Evolutionary conservation across 2,329 filamentous ascomycete species (phyloP).

Genomic region (Meredithiella fracta): DNA sequence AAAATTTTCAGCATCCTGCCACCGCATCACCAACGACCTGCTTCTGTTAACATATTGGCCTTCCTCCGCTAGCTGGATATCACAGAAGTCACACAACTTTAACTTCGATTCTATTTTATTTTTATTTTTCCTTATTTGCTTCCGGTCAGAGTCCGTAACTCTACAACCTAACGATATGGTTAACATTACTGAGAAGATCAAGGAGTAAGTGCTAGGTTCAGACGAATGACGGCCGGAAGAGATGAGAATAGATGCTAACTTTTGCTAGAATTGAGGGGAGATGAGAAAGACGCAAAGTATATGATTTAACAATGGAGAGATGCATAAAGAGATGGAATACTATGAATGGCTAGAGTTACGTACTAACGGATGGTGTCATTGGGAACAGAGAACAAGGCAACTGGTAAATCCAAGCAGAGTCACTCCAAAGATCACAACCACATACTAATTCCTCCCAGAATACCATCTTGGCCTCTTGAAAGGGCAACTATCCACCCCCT

Average conservation of each 20-base stretch:
- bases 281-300: conserved; percentile 97
- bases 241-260: conserved; percentile 15
- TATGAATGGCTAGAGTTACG: conserved; percentile 1
- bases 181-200: conserved; percentile 99
- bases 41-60: no score
- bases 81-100: no score
- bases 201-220: conserved; percentile 49
- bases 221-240: not conserved
- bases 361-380: conserved; percentile 2
- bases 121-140: not conserved
- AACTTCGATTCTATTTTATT: not conserved
- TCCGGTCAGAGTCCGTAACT: not conserved
- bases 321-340: not conserved
- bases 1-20: not conserved
- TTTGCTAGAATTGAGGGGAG: conserved; percentile 84
- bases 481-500: conserved; percentile 46
- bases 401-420: conserved; percentile 49
- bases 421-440: not conserved
- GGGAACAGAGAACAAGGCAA: conserved; percentile 84
- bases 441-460: conserved; percentile 39
- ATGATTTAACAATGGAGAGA: conserved; percentile 17
- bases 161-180: conserved; percentile 52
- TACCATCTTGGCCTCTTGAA: conserved; percentile 96
- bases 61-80: no score
- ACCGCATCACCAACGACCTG: no score